A percentile compares a stretch with the other conserved stretches of the same genome.
Conservation (phyloP, 208 protist genomes). For the Trypanosoma mega region DNA sequence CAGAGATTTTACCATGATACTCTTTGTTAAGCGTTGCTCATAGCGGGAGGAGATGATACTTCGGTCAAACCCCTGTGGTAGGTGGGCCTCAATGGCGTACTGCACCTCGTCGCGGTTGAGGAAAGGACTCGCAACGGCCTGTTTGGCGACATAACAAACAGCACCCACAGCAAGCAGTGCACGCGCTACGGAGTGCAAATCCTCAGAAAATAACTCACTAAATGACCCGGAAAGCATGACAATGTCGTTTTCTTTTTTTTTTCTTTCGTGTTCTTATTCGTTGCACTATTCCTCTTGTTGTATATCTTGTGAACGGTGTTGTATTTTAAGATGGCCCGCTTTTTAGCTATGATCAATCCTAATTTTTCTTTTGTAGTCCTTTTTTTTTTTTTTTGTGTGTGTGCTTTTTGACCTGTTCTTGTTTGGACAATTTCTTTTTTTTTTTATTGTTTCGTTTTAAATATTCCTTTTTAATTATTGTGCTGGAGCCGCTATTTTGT, state of each 20-base stretch:
- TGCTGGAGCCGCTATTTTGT: too few species aligned
- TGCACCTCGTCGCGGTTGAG: conserved; percentile 41
- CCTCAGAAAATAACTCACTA: conserved; percentile 24
- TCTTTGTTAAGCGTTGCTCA: conserved; percentile 52
- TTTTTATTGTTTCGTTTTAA: too few species aligned
- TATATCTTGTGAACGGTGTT: not conserved
- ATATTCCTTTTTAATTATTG: too few species aligned
- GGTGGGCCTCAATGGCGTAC: conserved; percentile 64
- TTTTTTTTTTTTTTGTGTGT: conserved; percentile 7
- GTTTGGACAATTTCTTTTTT: not conserved
- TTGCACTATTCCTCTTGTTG: not conserved
- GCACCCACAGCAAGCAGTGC: conserved; percentile 36
- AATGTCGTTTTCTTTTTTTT: not conserved
- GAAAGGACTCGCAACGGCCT: conserved; percentile 11
- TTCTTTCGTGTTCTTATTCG: not conserved
- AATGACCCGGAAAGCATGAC: conserved; percentile 16
- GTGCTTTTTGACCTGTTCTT: not conserved
- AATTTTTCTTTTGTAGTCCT: too few species aligned
- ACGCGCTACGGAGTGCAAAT: conserved; percentile 37
- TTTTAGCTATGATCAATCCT: too few species aligned
- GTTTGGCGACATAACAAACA: conserved; percentile 41
- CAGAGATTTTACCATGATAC: conserved; percentile 32
- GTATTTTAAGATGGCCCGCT: too few species aligned
- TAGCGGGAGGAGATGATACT: conserved; percentile 61
- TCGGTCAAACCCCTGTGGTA: conserved; percentile 74